Evolutionary conservation across 148 eudicot genomes (phyloP).

Genomic region (Persicaria maculosa): DNA sequence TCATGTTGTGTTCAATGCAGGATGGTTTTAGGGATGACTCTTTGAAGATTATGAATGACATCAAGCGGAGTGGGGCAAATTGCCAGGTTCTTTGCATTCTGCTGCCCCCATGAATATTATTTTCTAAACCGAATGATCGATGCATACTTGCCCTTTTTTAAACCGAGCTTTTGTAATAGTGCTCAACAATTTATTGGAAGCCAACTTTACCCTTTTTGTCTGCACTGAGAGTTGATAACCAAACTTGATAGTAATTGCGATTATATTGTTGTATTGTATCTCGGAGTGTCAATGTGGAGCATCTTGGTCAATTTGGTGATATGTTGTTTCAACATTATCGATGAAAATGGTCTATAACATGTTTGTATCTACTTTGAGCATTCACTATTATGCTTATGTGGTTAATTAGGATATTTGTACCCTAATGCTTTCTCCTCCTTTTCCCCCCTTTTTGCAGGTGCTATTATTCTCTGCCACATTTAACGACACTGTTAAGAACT

Average conservation of each 20-base stretch:
- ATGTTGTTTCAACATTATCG: neutral
- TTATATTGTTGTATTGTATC: neutral
- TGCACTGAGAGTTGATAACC: neutral
- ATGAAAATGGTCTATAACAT: neutral
- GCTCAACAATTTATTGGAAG: neutral
- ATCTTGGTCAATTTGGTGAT: neutral
- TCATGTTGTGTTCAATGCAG: conserved; percentile 26
- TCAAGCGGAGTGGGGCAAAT: conserved; percentile 15
- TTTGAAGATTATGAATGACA: conserved; percentile 47
- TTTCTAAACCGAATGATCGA: neutral
- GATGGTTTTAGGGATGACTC: conserved; percentile 70
- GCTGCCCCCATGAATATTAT: neutral
- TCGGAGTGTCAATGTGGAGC: neutral
- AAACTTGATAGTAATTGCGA: conserved; percentile 3
- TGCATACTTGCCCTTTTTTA: neutral
- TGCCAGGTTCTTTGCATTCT: conserved; percentile 49
- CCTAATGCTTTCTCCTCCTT: neutral
- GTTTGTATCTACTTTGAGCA: neutral
- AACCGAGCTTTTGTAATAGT: neutral
- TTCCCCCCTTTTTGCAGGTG: conserved; percentile 38
- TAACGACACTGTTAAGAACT: conserved; percentile 53
- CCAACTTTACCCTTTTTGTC: neutral
- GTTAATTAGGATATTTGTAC: neutral
- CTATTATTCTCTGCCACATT: conserved; percentile 90
- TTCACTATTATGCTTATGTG: neutral